Conservation (phyloP, 805 yeast species). For the Wickerhamiella parazyma region DNA sequence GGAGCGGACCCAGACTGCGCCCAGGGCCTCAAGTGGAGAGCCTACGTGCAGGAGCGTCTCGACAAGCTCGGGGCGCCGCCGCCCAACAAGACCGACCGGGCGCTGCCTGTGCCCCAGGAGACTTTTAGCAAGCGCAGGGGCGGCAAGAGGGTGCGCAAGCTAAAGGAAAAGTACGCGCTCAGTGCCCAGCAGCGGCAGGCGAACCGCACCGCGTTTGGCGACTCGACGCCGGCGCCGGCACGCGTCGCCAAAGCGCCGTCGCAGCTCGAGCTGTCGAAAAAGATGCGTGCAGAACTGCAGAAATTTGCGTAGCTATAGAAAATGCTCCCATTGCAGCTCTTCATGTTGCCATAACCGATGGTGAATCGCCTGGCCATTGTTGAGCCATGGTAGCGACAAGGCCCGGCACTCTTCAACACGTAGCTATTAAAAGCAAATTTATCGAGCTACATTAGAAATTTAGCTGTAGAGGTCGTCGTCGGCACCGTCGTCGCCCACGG, state of each 20-base stretch:
- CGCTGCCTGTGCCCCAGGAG: constrained; percentile 66
- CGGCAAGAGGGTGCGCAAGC: constrained; percentile 66
- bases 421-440: not conserved
- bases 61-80: constrained; percentile 73
- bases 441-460: too few species aligned
- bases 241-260: constrained; percentile 2
- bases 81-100: constrained; percentile 41
- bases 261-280: constrained; percentile 2
- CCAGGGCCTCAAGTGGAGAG: constrained; percentile 44
- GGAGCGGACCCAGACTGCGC: constrained; percentile 32
- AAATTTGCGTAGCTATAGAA: not conserved
- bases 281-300: not conserved
- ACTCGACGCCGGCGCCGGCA: not conserved
- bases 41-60: constrained; percentile 48
- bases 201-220: constrained; percentile 60
- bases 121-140: constrained; percentile 71
- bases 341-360: too few species aligned
- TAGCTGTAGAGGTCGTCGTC: constrained; percentile 57
- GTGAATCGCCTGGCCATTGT: too few species aligned
- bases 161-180: constrained; percentile 66
- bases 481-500: constrained; percentile 38
- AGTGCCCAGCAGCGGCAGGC: constrained; percentile 74
- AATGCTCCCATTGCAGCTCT: too few species aligned
- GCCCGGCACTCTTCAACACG: too few species aligned
- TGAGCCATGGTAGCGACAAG: too few species aligned